These are phyloP conservation scores for Pistacia atlantica DNA, from an alignment of 345 rosid genomes.

Conservation along the genomic window DNA sequence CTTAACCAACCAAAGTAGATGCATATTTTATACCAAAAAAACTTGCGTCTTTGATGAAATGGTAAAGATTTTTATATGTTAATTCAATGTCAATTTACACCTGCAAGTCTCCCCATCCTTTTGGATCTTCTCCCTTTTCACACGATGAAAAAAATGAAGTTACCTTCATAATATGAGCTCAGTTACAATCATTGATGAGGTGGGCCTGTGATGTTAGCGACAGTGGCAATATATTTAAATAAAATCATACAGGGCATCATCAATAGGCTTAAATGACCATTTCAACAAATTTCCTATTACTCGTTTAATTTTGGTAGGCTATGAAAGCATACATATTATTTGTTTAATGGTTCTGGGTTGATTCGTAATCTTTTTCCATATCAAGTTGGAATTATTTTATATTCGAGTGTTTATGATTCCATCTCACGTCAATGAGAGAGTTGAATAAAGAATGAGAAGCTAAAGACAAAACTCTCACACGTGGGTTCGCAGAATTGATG, in stretches of 20 bases:
- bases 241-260: neutral
- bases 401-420: neutral
- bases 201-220: neutral
- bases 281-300: slow-evolving; percentile 6
- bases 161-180: neutral
- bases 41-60: no score
- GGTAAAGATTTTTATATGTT: no score
- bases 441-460: neutral
- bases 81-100: no score
- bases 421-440: slow-evolving; percentile 1
- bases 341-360: neutral
- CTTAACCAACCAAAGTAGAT: no score
- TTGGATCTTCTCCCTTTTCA: neutral
- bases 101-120: no score
- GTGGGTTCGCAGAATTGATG: neutral
- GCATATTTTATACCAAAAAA: no score
- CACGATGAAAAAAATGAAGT: neutral
- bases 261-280: neutral
- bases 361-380: neutral
- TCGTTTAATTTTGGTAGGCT: slow-evolving; percentile 1
- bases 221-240: neutral
- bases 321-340: slow-evolving; percentile 3
- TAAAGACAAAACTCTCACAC: slow-evolving; percentile 5
- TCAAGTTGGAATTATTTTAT: neutral
- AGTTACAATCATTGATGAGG: neutral